Evolutionary conservation across 768 basidiomycete species (phyloP).

Genomic region (Tulasnella sp.): DNA sequence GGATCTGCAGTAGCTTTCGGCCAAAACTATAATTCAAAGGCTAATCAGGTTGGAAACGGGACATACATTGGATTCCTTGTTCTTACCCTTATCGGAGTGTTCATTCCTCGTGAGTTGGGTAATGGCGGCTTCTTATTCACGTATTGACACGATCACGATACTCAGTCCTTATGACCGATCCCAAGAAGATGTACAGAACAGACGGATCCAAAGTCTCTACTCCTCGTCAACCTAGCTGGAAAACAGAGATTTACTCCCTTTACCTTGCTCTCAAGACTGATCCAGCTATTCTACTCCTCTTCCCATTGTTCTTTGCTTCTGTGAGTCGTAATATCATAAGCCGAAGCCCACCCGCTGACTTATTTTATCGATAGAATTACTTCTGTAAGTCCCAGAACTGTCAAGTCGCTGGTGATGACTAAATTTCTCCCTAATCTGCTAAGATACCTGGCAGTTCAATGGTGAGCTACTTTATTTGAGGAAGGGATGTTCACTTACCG

Average conservation of each 20-base stretch:
- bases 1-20: constrained; percentile 20
- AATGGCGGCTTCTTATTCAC: not conserved
- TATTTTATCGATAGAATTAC: not conserved
- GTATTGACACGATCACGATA: not conserved
- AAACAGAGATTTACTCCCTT: constrained; percentile 54
- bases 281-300: constrained; percentile 56
- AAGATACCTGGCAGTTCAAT: constrained; percentile 48
- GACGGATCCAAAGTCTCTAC: constrained; percentile 55
- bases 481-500: no score
- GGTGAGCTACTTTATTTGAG: constrained; percentile 1
- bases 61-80: constrained; percentile 60
- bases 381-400: constrained; percentile 15
- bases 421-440: not conserved
- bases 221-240: constrained; percentile 63
- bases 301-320: constrained; percentile 76
- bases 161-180: constrained; percentile 50
- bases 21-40: constrained; percentile 15
- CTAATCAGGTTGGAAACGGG: constrained; percentile 18
- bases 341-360: not conserved
- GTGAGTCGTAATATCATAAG: not conserved
- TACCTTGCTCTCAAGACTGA: constrained; percentile 56
- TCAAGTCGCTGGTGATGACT: not conserved
- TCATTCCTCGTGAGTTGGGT: constrained; percentile 33
- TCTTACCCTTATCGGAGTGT: constrained; percentile 54
- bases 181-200: constrained; percentile 55